A percentile compares a stretch with the other conserved stretches of the same genome.
These are phyloP conservation scores for Aegle marmelos DNA, from an alignment of 345 rosid species.

Conservation along the genomic window DNA sequence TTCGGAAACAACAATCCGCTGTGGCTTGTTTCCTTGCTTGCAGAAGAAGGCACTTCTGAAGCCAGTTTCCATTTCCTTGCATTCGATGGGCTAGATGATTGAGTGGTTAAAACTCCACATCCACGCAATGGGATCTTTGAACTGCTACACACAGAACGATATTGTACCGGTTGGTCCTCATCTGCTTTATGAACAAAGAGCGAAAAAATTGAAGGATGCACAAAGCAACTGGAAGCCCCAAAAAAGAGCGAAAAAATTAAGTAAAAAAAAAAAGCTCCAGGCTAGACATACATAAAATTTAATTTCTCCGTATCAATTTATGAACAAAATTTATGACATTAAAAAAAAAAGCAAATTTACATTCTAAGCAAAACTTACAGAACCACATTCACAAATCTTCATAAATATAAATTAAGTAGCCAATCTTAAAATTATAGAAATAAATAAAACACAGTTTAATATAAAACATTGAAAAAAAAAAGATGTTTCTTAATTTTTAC, in stretches of 20 bases:
- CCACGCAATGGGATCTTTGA: conserved; percentile 59
- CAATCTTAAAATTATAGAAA: not conserved
- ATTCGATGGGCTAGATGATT: conserved; percentile 34
- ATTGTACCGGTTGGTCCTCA: conserved; percentile 32
- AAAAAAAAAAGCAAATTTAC: not conserved
- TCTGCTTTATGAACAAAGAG: too few relatives aligned
- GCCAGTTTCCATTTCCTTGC: conserved; percentile 31
- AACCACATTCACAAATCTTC: not conserved
- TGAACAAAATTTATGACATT: not conserved
- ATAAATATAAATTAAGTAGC: not conserved
- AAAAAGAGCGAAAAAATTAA: too few relatives aligned
- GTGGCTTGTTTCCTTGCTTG: conserved; percentile 32
- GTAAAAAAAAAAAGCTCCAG: too few relatives aligned
- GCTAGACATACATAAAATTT: not conserved
- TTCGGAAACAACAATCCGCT: conserved; percentile 43
- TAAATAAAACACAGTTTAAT: conserved; percentile 6
- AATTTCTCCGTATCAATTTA: not conserved
- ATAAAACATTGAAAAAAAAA: not conserved
- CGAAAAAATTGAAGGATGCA: not conserved
- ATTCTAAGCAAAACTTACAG: not conserved
- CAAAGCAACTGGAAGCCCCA: not conserved
- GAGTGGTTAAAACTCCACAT: conserved; percentile 33
- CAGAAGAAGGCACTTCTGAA: conserved; percentile 38
- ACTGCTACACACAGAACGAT: conserved; percentile 56
- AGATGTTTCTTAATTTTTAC: conserved; percentile 15